Percentiles rank a stretch among this genome's conserved stretches.
Evolutionary conservation across 495 filamentous ascomycete genomes (phyloP).

Genomic region (Lophiotrema nucula): DNA sequence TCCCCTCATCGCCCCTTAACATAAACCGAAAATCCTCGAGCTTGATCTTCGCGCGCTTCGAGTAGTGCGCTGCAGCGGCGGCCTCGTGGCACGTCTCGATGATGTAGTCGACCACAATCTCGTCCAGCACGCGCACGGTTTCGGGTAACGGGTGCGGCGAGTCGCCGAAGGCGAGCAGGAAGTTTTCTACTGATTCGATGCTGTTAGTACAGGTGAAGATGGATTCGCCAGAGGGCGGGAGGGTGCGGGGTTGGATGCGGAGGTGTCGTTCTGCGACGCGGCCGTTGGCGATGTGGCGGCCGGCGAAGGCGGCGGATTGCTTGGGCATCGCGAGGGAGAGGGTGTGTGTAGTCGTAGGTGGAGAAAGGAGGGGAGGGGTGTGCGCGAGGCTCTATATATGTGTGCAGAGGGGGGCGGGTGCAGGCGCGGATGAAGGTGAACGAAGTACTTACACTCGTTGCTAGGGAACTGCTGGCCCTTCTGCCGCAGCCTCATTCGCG

Average conservation of each 20-base stretch:
- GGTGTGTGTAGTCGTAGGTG: neutral
- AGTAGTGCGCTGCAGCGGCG: constrained; percentile 73
- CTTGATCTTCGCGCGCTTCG: constrained; percentile 90
- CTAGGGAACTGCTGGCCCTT: constrained; percentile 88
- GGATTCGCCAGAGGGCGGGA: too few species aligned
- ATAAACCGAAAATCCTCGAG: constrained; percentile 96
- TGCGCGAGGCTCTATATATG: neutral
- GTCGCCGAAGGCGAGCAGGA: constrained; percentile 89
- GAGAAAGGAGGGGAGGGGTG: neutral
- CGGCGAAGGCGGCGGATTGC: neutral
- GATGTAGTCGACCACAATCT: constrained; percentile 80
- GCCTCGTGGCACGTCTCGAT: constrained; percentile 88
- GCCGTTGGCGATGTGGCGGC: neutral
- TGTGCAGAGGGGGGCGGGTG: too few species aligned
- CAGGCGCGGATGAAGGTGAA: constrained; percentile 6
- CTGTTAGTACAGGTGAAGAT: too few species aligned
- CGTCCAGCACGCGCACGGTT: constrained; percentile 84
- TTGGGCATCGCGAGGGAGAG: neutral
- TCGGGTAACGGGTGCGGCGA: constrained; percentile 66
- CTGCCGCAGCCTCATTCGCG: constrained; percentile 59
- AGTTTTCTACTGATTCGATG: constrained; percentile 59
- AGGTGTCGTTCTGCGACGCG: neutral
- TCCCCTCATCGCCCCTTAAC: constrained; percentile 75
- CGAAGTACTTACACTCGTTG: constrained; percentile 61
- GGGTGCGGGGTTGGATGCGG: constrained; percentile 14